Conservation (phyloP, 768 basidiomycete genomes). For the Naganishia vaughanmartiniae region DNA sequence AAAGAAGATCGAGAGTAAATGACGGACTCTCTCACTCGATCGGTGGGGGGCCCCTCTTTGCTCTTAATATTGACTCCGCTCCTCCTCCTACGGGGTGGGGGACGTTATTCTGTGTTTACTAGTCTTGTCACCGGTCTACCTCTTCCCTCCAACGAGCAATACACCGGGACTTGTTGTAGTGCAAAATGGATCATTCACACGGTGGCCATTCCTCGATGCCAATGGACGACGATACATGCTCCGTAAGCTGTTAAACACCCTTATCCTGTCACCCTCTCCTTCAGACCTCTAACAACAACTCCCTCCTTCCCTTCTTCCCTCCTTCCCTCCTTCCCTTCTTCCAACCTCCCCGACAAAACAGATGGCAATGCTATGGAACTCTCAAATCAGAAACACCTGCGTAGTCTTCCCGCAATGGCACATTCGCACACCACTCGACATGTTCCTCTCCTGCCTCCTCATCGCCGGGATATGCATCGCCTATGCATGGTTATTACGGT, state of each 20-base stretch:
- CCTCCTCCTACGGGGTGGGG: too few species aligned
- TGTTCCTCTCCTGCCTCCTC: slow-evolving; percentile 49
- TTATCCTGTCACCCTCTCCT: neutral
- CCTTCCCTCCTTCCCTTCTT: neutral
- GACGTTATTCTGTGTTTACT: too few species aligned
- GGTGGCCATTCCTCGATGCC: slow-evolving; percentile 1
- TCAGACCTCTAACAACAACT: too few species aligned
- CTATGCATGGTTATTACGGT: neutral
- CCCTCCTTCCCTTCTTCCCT: neutral
- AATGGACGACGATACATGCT: slow-evolving; percentile 6
- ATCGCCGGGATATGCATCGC: neutral
- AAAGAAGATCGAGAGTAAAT: too few species aligned
- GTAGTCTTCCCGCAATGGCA: slow-evolving; percentile 50
- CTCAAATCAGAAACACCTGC: slow-evolving; percentile 35
- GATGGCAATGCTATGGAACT: slow-evolving; percentile 37
- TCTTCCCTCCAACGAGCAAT: too few species aligned
- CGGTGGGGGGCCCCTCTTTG: too few species aligned
- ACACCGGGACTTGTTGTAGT: too few species aligned
- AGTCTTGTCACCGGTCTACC: too few species aligned
- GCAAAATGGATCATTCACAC: slow-evolving; percentile 20
- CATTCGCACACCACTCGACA: slow-evolving; percentile 41
- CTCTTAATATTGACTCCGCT: too few species aligned
- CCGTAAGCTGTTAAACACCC: slow-evolving; percentile 13
- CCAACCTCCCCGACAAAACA: neutral
- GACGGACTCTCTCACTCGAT: too few species aligned